Evolutionary conservation across 1,139 yeast genomes (phyloP), one percentile per base, ranked within the genome.

Genomic region (Yamadazyma aaseri): DNA sequence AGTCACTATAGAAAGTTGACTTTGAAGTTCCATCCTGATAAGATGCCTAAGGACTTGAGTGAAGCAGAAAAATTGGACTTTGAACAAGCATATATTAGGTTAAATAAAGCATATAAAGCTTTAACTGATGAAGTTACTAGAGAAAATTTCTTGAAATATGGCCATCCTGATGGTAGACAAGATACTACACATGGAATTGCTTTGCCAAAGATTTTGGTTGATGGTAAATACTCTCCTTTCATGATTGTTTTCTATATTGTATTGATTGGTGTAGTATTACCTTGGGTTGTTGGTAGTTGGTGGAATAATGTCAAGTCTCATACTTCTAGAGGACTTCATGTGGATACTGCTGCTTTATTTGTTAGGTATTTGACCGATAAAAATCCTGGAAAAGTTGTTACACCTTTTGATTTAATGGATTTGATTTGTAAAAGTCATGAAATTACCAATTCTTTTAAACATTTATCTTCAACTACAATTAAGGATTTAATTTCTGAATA

Each of bases 151-250:
- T 66, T 83, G 53, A 81, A 78, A 51, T 92, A 82, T 53, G 99
- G 99, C 29, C 96, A 94, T 56, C 99, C 99, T 5, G 98, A 94
- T 63, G 98, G 98, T 26, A 96, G 95, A 32, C 96, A 87, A 58
- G 86, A 86, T 30, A 73, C 85, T n/a, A 68, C 83, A n/a, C 97
- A 87, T 56, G 98, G 98, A 38, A 89, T 94, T 59, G 99, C 97
- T 0, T 65, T 94, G 47, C 99, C 99, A 26, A 82, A 84, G 56
- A 87, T 87, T 61, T 71, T 94, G 48, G 87, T 94, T 27, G 96
- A 87, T 47, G 92, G 95, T 21, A 73, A 79, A 40, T 83, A 84
- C 27, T 82, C 95, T 5, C 77, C 83, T 2, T 51, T 84, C 28
- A 71, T 86, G 47, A 76, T 83, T 17, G 58, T 76, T 6, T 47